Conservation (phyloP, 2,329 filamentous ascomycete species). For the Calonectria crousiana region DNA sequence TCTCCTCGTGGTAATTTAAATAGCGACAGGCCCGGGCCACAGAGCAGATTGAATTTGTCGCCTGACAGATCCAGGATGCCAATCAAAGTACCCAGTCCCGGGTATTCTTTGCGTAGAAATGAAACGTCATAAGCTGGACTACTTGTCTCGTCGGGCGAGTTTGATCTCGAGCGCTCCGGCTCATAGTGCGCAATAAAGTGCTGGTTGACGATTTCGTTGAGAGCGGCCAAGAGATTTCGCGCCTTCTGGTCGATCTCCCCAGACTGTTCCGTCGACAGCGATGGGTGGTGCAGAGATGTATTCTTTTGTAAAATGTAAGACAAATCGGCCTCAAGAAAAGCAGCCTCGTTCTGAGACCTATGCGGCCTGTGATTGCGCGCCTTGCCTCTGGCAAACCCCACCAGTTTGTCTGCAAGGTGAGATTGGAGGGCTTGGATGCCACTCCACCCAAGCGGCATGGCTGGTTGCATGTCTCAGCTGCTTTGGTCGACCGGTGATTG, state of each 20-base stretch:
- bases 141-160: not conserved
- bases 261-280: not conserved
- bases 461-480: not conserved
- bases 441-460: not conserved
- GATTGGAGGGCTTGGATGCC: constrained; percentile 4
- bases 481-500: not conserved
- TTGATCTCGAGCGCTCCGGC: not conserved
- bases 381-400: not conserved
- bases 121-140: not conserved
- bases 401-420: not conserved
- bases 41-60: not conserved
- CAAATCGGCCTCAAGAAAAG: not conserved
- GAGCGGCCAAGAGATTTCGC: not conserved
- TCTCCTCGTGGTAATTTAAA: not conserved
- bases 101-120: not conserved
- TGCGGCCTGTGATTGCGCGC: not conserved
- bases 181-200: not conserved
- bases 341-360: not conserved
- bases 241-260: not conserved
- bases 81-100: not conserved
- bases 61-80: not conserved
- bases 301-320: constrained; percentile 1
- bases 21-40: not conserved
- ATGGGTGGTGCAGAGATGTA: not conserved
- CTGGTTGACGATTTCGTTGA: not conserved